Evolutionary conservation across 225 moss, liverwort and hornwort genomes (phyloP).

Genomic region (Neckera pumila): DNA sequence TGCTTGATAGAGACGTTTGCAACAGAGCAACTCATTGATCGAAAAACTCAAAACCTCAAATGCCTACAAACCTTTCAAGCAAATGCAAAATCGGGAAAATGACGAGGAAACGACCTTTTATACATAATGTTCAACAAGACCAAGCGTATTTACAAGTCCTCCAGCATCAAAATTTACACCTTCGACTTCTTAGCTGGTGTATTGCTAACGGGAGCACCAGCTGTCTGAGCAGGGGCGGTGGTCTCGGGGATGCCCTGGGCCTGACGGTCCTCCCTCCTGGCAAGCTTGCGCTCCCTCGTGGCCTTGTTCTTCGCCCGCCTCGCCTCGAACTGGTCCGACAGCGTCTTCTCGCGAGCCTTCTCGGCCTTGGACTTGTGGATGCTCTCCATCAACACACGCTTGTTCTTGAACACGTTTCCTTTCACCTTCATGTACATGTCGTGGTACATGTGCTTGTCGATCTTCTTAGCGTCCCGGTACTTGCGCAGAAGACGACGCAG

Average conservation of each 20-base stretch:
- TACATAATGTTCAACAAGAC: not conserved
- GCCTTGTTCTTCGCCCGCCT: conserved; percentile 90
- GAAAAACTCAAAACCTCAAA: not conserved
- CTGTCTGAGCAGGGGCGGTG: not conserved
- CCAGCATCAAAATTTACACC: not conserved
- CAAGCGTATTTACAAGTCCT: not conserved
- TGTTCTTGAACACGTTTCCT: conserved; percentile 90
- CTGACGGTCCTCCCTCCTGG: conserved; percentile 78
- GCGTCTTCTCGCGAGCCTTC: conserved; percentile 80
- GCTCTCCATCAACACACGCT: conserved; percentile 85
- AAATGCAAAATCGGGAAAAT: not conserved
- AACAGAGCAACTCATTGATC: not conserved
- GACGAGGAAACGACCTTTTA: not conserved
- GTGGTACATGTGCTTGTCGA: conserved; percentile 90
- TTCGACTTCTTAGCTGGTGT: conserved; percentile 21
- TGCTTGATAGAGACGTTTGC: not conserved
- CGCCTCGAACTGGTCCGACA: conserved; percentile 85
- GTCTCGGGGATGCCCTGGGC: conserved; percentile 52
- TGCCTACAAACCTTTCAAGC: not conserved
- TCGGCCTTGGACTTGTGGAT: conserved; percentile 91
- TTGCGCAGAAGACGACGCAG: conserved; percentile 32
- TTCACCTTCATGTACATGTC: conserved; percentile 96
- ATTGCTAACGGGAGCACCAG: conserved; percentile 6
- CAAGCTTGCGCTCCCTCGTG: conserved; percentile 72
- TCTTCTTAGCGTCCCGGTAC: conserved; percentile 72